These are phyloP conservation scores for Mycena floridula DNA, from an alignment of 768 basidiomycete genomes.

Conservation along the genomic window DNA sequence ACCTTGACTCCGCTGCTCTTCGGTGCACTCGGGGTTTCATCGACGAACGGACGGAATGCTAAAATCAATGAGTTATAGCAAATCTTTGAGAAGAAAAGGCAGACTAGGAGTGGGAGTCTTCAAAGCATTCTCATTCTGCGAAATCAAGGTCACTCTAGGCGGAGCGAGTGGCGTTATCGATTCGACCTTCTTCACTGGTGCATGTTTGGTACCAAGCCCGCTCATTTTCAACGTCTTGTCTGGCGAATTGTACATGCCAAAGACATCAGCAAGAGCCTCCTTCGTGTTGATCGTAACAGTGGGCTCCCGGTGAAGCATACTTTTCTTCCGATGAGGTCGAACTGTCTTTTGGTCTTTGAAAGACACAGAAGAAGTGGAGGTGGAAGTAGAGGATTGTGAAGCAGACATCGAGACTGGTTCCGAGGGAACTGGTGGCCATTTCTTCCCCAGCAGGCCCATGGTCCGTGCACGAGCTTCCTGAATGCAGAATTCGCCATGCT, in stretches of 20 bases:
- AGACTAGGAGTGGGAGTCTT: neutral
- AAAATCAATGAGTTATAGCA: constrained; percentile 11
- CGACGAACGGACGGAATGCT: constrained; percentile 68
- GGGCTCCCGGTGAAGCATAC: constrained; percentile 50
- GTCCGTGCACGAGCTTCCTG: constrained; percentile 79
- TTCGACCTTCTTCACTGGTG: constrained; percentile 63
- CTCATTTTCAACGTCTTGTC: constrained; percentile 60
- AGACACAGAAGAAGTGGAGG: constrained; percentile 39
- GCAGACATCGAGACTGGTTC: constrained; percentile 27
- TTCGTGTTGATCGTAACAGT: constrained; percentile 97
- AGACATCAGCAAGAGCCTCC: constrained; percentile 89
- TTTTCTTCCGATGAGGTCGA: constrained; percentile 36
- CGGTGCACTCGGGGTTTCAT: constrained; percentile 43
- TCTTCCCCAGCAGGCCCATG: constrained; percentile 79
- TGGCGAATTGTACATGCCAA: constrained; percentile 93
- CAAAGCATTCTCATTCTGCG: constrained; percentile 17
- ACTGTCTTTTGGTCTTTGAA: constrained; percentile 48
- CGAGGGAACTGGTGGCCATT: constrained; percentile 67
- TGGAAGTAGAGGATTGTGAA: constrained; percentile 29
- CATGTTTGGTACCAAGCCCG: constrained; percentile 65
- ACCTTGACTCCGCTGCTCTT: constrained; percentile 39
- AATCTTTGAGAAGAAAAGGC: constrained; percentile 2
- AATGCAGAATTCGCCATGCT: constrained; percentile 76
- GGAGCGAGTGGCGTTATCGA: constrained; percentile 42
- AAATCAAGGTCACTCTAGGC: constrained; percentile 23